These are phyloP conservation scores for Malus hybrid DNA, from an alignment of 331 rosid species.

Conservation along the genomic window DNA sequence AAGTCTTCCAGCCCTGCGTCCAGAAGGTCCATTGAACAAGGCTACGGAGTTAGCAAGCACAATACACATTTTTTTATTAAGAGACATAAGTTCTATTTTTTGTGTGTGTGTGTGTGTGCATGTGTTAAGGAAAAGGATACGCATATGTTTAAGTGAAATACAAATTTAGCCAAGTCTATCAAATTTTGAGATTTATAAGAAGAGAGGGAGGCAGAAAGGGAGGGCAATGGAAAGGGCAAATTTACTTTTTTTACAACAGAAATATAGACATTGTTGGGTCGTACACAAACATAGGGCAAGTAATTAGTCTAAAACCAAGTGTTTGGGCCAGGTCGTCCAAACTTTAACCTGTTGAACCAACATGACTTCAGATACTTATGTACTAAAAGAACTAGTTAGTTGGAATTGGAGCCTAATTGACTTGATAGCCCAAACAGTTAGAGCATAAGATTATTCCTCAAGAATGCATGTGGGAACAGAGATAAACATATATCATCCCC, in stretches of 20 bases:
- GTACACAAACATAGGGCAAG: neutral
- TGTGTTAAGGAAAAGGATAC: too few relatives aligned
- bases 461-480: neutral
- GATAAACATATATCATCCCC: neutral
- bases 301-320: neutral
- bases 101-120: too few relatives aligned
- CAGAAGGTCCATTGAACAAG: constrained; percentile 21
- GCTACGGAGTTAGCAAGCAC: neutral
- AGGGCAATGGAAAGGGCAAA: neutral
- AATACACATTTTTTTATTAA: neutral
- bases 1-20: constrained; percentile 95
- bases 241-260: neutral
- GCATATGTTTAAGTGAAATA: neutral
- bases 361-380: neutral
- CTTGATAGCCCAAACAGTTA: neutral
- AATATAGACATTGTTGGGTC: neutral
- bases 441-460: neutral
- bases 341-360: neutral
- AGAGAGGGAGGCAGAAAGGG: neutral
- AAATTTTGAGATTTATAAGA: neutral
- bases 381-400: neutral
- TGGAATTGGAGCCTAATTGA: neutral
- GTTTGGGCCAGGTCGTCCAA: neutral
- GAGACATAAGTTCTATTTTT: too few relatives aligned
- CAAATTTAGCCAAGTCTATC: neutral